A percentile compares a stretch with the other conserved stretches of the same genome.
These are phyloP conservation scores for Chiua sp. DNA, from an alignment of 1,284 basidiomycete species.

Conservation along the genomic window DNA sequence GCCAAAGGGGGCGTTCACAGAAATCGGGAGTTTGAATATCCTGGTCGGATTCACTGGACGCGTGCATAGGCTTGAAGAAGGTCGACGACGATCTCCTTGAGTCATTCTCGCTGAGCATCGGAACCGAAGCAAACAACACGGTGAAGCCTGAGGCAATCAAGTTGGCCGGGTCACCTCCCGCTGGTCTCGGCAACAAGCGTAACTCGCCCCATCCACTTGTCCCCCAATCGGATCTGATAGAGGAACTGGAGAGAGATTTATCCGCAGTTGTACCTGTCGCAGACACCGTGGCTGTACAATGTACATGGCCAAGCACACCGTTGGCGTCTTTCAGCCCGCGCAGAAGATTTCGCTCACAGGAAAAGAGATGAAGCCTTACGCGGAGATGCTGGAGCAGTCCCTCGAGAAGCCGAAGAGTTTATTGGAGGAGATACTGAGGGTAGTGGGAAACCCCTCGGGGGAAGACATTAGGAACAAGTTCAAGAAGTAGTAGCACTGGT, in stretches of 20 bases:
- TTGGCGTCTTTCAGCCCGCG: constrained; percentile 38
- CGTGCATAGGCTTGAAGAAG: constrained; percentile 26
- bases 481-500: not conserved
- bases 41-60: constrained; percentile 40
- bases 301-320: constrained; percentile 41
- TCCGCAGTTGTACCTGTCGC: constrained; percentile 47
- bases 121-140: not conserved
- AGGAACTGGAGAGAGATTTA: constrained; percentile 47
- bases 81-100: constrained; percentile 24
- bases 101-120: constrained; percentile 33
- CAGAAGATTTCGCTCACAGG: constrained; percentile 32
- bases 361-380: not conserved
- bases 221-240: constrained; percentile 44
- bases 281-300: constrained; percentile 43
- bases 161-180: not conserved
- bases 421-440: constrained; percentile 29
- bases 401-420: constrained; percentile 33
- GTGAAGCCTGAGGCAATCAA: constrained; percentile 2
- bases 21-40: constrained; percentile 38
- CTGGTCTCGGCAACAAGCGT: constrained; percentile 19
- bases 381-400: constrained; percentile 22
- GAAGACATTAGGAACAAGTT: constrained; percentile 30
- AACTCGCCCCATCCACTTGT: constrained; percentile 25
- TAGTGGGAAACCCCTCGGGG: constrained; percentile 23
- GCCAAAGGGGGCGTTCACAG: constrained; percentile 15